Percentiles rank a stretch among this genome's conserved stretches.
Conservation (phyloP, 352 stramenopile species). For the Pseudoperonospora humuli region DNA sequence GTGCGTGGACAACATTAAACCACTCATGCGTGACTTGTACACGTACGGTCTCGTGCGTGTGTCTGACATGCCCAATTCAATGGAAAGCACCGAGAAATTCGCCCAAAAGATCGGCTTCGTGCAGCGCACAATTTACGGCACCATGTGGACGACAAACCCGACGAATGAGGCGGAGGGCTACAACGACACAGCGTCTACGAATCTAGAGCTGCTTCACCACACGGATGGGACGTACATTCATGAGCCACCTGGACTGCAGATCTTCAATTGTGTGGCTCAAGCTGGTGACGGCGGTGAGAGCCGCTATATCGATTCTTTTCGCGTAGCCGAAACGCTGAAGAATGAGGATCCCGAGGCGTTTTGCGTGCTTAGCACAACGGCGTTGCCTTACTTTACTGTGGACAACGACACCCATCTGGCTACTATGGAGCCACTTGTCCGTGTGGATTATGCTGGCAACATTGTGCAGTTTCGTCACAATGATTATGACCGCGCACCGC, state of each 20-base stretch:
- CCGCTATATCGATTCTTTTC: constrained; percentile 77
- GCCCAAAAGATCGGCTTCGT: constrained; percentile 78
- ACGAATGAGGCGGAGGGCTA: constrained; percentile 57
- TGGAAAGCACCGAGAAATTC: constrained; percentile 78
- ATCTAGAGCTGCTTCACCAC: constrained; percentile 78
- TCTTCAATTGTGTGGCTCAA: constrained; percentile 85
- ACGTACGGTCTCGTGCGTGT: constrained; percentile 63
- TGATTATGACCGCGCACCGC: constrained; percentile 77
- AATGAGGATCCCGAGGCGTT: constrained; percentile 53
- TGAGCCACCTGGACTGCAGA: constrained; percentile 79
- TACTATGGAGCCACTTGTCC: constrained; percentile 76
- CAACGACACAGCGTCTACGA: constrained; percentile 86
- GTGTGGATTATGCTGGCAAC: constrained; percentile 60
- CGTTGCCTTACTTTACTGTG: constrained; percentile 70
- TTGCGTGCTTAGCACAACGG: constrained; percentile 55
- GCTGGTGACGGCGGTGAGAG: constrained; percentile 63
- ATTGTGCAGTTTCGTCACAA: constrained; percentile 84
- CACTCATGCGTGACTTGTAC: constrained; percentile 68
- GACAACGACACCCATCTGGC: constrained; percentile 70
- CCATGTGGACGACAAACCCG: constrained; percentile 86
- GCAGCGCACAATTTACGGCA: constrained; percentile 82
- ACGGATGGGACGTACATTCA: constrained; percentile 86
- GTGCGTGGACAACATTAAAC: constrained; percentile 46
- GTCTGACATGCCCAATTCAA: constrained; percentile 49
- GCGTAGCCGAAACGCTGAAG: constrained; percentile 61